These are phyloP conservation scores for Phyllosticta capitalensis DNA, from an alignment of 2,329 filamentous ascomycete genomes.

Conservation along the genomic window DNA sequence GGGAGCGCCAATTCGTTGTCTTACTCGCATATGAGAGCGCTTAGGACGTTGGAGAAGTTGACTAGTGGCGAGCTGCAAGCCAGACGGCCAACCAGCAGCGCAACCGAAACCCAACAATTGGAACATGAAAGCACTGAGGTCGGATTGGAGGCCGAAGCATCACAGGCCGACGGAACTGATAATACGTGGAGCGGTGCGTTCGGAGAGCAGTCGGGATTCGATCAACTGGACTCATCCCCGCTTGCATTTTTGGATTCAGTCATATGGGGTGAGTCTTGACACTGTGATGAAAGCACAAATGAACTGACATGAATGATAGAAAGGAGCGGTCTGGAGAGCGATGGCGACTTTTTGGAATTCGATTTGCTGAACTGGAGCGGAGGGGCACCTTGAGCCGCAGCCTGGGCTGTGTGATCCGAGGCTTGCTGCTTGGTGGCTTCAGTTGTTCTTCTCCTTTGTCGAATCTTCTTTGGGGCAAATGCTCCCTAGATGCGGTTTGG, in stretches of 20 bases:
- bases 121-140: background rate
- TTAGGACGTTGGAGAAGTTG: background rate
- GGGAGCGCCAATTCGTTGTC: background rate
- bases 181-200: background rate
- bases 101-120: background rate
- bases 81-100: background rate
- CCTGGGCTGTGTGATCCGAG: no score
- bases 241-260: constrained; percentile 6
- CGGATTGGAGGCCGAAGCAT: background rate
- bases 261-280: background rate
- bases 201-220: background rate
- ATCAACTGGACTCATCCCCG: background rate
- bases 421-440: no score
- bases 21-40: background rate
- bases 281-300: background rate
- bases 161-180: background rate
- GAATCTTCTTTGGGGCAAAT: no score
- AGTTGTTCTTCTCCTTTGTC: no score
- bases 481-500: no score
- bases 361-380: background rate
- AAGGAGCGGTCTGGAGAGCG: background rate
- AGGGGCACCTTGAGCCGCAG: background rate
- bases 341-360: background rate
- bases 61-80: background rate
- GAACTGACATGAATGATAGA: background rate